These are phyloP conservation scores for Teratosphaeriaceae sp. DNA, from an alignment of 2,329 filamentous ascomycete genomes.

Conservation along the genomic window DNA sequence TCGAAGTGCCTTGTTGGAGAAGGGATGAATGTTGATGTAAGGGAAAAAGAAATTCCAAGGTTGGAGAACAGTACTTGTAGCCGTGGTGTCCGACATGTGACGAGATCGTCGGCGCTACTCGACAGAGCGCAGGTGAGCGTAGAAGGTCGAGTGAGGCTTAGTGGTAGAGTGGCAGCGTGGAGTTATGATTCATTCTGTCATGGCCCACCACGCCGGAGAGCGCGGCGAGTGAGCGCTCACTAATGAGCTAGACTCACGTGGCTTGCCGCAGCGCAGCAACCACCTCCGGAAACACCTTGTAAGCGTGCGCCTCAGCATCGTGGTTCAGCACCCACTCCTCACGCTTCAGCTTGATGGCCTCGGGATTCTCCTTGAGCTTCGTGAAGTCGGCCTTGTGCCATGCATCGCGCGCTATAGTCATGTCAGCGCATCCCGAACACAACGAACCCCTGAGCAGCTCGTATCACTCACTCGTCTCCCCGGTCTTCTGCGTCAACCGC, in stretches of 20 bases:
- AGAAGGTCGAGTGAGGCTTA: no score
- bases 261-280: background rate
- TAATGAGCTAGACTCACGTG: background rate
- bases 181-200: no score
- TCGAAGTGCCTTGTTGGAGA: no score
- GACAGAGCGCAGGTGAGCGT: no score
- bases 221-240: background rate
- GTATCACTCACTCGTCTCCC: slow-evolving; percentile 12
- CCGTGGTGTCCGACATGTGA: no score
- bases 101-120: no score
- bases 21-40: no score
- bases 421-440: background rate
- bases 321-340: slow-evolving; percentile 46
- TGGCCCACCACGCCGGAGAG: background rate
- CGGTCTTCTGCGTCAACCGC: slow-evolving; percentile 15
- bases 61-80: no score
- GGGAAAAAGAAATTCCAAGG: no score
- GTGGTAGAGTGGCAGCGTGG: no score
- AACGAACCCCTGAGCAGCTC: background rate
- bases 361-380: slow-evolving; percentile 39
- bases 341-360: slow-evolving; percentile 41
- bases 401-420: slow-evolving; percentile 21
- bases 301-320: slow-evolving; percentile 44
- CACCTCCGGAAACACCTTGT: slow-evolving; percentile 17
- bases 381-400: slow-evolving; percentile 49